Evolutionary conservation across 2,329 filamentous ascomycete species (phyloP).

Genomic region (Chrysosporium keratinophilum): DNA sequence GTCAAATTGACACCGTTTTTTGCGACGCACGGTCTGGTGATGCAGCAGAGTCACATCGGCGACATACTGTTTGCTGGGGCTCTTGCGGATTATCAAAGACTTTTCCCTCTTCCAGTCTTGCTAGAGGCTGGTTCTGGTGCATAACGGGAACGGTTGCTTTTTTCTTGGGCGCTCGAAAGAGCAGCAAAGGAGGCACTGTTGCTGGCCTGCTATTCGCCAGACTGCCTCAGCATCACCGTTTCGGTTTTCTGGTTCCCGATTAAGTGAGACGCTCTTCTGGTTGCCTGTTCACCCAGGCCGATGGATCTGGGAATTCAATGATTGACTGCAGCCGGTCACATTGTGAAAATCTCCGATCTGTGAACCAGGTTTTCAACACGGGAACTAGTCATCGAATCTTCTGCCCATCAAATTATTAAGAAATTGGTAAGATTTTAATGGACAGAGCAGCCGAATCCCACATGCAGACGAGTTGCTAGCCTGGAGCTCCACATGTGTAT

Average conservation of each 20-base stretch:
- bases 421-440: not conserved
- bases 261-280: not conserved
- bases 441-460: too few species aligned
- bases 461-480: too few species aligned
- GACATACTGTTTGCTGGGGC: not conserved
- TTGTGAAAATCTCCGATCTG: slow-evolving; percentile 1
- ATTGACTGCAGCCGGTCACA: slow-evolving; percentile 1
- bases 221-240: not conserved
- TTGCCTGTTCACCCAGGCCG: not conserved
- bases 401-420: not conserved
- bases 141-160: not conserved
- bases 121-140: not conserved
- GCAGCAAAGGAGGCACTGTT: not conserved
- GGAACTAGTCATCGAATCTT: not conserved
- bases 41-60: not conserved
- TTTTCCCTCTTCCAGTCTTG: not conserved
- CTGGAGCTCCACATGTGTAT: too few species aligned
- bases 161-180: not conserved
- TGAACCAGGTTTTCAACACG: not conserved
- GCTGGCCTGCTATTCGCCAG: not conserved
- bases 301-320: not conserved
- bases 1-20: not conserved
- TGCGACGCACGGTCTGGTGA: not conserved
- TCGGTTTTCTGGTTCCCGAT: not conserved
- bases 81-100: not conserved